Base-by-base conservation (phyloP, 2,329 filamentous ascomycete genomes). In the Akanthomyces uredinophilus region DNA sequence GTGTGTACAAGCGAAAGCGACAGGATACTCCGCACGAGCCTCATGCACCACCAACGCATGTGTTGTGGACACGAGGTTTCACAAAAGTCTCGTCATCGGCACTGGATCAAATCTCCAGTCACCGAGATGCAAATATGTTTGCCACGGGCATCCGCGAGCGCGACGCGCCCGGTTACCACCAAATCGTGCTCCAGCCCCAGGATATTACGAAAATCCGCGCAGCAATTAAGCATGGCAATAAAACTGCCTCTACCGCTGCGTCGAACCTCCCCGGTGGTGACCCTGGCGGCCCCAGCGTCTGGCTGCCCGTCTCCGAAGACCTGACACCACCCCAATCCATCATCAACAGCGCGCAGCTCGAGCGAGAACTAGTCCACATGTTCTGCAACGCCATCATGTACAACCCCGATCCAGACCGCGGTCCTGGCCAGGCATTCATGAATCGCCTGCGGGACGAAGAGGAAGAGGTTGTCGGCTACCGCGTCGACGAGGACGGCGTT, bases 361-460 rank as follows among this genome's bases (percentile, higher is more conserved):
- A 98, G 75, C 91, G 92, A 67, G 94, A 98, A 73, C 79, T 98
- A 13, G 91, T 96, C 68, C 90, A 96, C 69, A 97, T 98, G 91
- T 96, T 98, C 73, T 92, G 92, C 67, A 98, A 98, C 70, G 94
- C 95, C 20, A 90, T 97, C 75, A 98, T 99, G 95, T 99, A 96
- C 79, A 98, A 98, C 69, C 87, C 90, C 0, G 91, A 96, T 65
- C 87, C 89, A 0, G 81, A 90, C 66, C 84, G 88, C 29, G 89
- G 89, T 0, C 86, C 89, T 11, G 88, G 88, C 0, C 79, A 82
- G 2, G 78, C 81, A 0, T 90, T 92, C 66, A 73, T 84, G 68
- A 76, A 77, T 61, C 70, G 77, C 46, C 70, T 77, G 47, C 70
- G 72, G 68, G 77, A 75, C 49, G 80, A 79, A 64, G 73, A 80